Percentiles rank a stretch among this genome's conserved stretches.
Conservation (phyloP, 371 early-diverging fungal genomes). For the Saksenaea oblongispora region DNA sequence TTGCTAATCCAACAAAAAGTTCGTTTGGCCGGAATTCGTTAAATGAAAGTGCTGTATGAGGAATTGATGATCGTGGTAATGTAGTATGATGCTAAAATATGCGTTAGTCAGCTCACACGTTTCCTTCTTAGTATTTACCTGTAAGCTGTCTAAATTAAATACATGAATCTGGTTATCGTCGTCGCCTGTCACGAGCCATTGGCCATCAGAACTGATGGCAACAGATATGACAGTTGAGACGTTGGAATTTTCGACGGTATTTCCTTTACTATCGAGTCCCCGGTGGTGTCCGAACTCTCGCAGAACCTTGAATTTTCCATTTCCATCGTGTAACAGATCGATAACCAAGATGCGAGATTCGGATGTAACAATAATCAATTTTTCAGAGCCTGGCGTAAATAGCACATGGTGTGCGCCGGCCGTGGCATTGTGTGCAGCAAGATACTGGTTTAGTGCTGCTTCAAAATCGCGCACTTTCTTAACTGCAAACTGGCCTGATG, state of each 20-base stretch:
- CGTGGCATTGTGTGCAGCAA: slow-evolving; percentile 29
- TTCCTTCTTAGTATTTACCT: slow-evolving; percentile 47
- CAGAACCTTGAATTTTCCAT: slow-evolving; percentile 54
- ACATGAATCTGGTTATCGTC: slow-evolving; percentile 72
- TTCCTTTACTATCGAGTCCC: slow-evolving; percentile 56
- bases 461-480: slow-evolving; percentile 56
- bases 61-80: slow-evolving; percentile 67
- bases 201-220: slow-evolving; percentile 77
- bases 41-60: slow-evolving; percentile 77
- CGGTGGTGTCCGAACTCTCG: slow-evolving; percentile 66
- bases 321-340: slow-evolving; percentile 59
- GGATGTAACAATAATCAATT: slow-evolving; percentile 62
- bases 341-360: slow-evolving; percentile 67
- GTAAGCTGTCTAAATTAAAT: slow-evolving; percentile 73
- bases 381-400: slow-evolving; percentile 74
- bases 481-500: slow-evolving; percentile 48
- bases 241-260: slow-evolving; percentile 43
- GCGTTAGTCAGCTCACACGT: not conserved
- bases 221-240: slow-evolving; percentile 63
- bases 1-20: slow-evolving; percentile 65
- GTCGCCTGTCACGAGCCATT: slow-evolving; percentile 83
- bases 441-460: slow-evolving; percentile 33
- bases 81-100: slow-evolving; percentile 61
- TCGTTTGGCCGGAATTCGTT: slow-evolving; percentile 60
- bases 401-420: slow-evolving; percentile 61